Conservation (phyloP, 1,139 yeast species). For the Blastobotrys petasosporus region DNA sequence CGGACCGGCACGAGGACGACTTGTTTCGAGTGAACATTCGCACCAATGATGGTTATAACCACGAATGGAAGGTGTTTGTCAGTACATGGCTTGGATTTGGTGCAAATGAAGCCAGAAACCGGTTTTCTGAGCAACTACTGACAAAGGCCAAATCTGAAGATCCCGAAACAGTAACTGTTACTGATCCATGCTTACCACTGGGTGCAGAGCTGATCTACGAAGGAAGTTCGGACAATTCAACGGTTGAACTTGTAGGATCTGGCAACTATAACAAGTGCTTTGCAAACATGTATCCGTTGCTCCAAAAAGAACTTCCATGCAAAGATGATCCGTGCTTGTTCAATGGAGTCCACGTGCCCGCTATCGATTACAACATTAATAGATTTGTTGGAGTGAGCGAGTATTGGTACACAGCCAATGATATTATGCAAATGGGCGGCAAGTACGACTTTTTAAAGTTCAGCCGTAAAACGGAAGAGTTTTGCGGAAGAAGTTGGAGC, state of each 20-base stretch:
- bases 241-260: constrained; percentile 42
- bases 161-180: constrained; percentile 20
- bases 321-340: constrained; percentile 40
- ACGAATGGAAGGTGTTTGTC: constrained; percentile 52
- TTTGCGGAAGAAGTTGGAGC: constrained; percentile 45
- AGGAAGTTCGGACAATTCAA: constrained; percentile 10
- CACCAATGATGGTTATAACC: constrained; percentile 35
- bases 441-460: constrained; percentile 39
- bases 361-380: constrained; percentile 60
- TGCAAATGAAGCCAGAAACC: constrained; percentile 60
- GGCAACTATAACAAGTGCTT: constrained; percentile 58
- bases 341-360: constrained; percentile 46
- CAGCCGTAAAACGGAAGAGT: constrained; percentile 41
- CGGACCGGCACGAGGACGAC: constrained; percentile 49
- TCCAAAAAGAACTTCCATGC: constrained; percentile 40
- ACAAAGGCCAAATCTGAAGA: constrained; percentile 4
- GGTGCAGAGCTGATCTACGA: constrained; percentile 21
- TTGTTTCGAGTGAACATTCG: constrained; percentile 47
- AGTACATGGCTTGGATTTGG: constrained; percentile 78
- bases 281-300: constrained; percentile 53
- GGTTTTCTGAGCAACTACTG: constrained; percentile 39
- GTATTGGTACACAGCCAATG: constrained; percentile 67
- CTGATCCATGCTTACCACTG: constrained; percentile 62
- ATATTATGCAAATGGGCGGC: constrained; percentile 39
- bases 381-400: constrained; percentile 78